Evolutionary conservation across 257 asterid genomes (phyloP).

Genomic region (Fraxinus cuspidata): DNA sequence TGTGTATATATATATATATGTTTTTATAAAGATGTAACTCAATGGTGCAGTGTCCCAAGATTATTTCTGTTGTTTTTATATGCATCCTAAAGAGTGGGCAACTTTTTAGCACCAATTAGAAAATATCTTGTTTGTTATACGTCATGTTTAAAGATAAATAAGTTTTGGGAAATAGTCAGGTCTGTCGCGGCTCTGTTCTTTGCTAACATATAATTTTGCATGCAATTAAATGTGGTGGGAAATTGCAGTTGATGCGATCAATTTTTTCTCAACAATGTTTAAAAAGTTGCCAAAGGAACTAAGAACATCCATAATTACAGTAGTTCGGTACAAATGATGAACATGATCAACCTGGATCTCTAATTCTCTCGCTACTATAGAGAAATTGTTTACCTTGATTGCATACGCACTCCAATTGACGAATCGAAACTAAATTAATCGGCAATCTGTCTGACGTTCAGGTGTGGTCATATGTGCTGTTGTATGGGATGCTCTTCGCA

Average conservation of each 20-base stretch:
- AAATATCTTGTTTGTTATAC: neutral
- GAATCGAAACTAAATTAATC: slow-evolving; percentile 1
- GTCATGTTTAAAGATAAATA: neutral
- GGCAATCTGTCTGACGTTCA: slow-evolving; percentile 40
- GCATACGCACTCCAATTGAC: neutral
- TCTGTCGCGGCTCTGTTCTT: neutral
- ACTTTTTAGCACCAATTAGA: neutral
- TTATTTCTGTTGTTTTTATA: too few relatives aligned
- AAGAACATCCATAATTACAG: neutral
- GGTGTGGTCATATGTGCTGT: slow-evolving; percentile 99
- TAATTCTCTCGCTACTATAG: neutral
- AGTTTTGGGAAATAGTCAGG: neutral
- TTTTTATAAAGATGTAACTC: neutral
- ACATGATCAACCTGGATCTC: neutral
- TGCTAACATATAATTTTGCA: neutral
- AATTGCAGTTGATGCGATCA: neutral
- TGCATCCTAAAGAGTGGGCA: neutral
- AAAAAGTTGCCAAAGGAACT: neutral
- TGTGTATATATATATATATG: too few relatives aligned
- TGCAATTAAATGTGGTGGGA: neutral
- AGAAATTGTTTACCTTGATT: neutral
- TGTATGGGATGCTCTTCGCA: slow-evolving; percentile 85
- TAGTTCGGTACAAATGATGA: neutral
- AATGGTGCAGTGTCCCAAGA: neutral
- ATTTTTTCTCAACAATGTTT: neutral